Evolutionary conservation across 805 yeast genomes (phyloP).

Genomic region (Myxozyma geophila): DNA sequence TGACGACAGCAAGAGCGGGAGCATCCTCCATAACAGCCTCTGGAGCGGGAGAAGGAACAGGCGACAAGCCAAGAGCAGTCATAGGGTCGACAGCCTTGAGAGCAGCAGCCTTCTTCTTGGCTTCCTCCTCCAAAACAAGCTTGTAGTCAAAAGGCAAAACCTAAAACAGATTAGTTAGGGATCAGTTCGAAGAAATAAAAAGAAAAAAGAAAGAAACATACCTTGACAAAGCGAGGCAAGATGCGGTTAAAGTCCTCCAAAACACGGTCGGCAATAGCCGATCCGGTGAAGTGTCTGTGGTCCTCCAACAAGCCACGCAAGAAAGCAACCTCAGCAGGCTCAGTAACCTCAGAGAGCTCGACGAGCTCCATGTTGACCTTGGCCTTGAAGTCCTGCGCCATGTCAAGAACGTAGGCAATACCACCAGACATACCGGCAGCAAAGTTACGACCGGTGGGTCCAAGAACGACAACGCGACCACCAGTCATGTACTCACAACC

Average conservation of each 20-base stretch:
- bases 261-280: constrained; percentile 84
- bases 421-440: constrained; percentile 99
- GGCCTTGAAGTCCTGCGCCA: constrained; percentile 82
- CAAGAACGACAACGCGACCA: constrained; percentile 93
- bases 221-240: constrained; percentile 84
- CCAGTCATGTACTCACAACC: constrained; percentile 99
- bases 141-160: constrained; percentile 85
- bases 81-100: constrained; percentile 52
- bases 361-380: constrained; percentile 81
- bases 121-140: constrained; percentile 81
- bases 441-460: constrained; percentile 87
- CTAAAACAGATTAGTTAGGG: not conserved
- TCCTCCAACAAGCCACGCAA: constrained; percentile 92
- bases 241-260: constrained; percentile 86
- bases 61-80: constrained; percentile 31
- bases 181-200: not conserved
- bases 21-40: constrained; percentile 86
- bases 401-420: constrained; percentile 93
- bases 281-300: constrained; percentile 91
- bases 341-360: constrained; percentile 74
- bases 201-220: constrained; percentile 76
- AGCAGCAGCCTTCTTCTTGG: constrained; percentile 63
- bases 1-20: constrained; percentile 47
- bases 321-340: constrained; percentile 92
- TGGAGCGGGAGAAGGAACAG: constrained; percentile 15